These are phyloP conservation scores for Stagonosporopsis chrysanthemi DNA, from an alignment of 2,329 filamentous ascomycete genomes.

Conservation along the genomic window DNA sequence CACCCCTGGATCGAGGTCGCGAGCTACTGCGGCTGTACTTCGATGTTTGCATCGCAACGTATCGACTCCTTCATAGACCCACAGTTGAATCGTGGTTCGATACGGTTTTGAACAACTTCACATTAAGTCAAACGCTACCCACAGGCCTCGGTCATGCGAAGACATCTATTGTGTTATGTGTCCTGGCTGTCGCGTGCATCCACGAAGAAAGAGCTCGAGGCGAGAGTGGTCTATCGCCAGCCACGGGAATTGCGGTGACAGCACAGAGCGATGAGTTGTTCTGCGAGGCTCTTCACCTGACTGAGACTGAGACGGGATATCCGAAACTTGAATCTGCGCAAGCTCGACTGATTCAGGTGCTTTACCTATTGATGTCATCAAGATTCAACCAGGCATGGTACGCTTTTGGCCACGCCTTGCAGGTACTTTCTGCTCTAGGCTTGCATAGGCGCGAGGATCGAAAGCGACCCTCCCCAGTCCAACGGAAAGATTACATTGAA, in stretches of 20 bases:
- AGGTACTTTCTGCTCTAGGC: conserved; percentile 58
- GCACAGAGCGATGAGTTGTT: conserved; percentile 53
- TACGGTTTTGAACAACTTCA: conserved; percentile 25
- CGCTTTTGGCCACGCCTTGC: conserved; percentile 63
- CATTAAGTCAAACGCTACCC: conserved; percentile 41
- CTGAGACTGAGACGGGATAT: conserved; percentile 58
- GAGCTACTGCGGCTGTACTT: conserved; percentile 62
- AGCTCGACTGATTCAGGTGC: conserved; percentile 62
- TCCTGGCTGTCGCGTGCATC: conserved; percentile 57
- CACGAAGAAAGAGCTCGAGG: conserved; percentile 53
- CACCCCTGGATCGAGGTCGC: conserved; percentile 19
- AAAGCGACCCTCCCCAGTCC: conserved; percentile 26
- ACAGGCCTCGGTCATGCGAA: conserved; percentile 54
- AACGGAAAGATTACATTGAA: conserved; percentile 52
- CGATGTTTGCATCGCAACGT: conserved; percentile 66
- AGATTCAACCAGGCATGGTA: conserved; percentile 68
- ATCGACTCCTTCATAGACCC: conserved; percentile 63
- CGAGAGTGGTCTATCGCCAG: conserved; percentile 31
- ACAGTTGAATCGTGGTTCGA: conserved; percentile 58
- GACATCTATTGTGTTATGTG: conserved; percentile 47
- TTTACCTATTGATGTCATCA: conserved; percentile 65
- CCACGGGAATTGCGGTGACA: conserved; percentile 36
- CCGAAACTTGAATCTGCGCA: conserved; percentile 64
- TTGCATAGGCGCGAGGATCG: conserved; percentile 49
- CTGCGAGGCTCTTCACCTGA: conserved; percentile 47